Percentiles rank a stretch among this genome's conserved stretches.
Conservation (phyloP, 202 grass and related monocot species). For the Cymbopogon flexuosus region DNA sequence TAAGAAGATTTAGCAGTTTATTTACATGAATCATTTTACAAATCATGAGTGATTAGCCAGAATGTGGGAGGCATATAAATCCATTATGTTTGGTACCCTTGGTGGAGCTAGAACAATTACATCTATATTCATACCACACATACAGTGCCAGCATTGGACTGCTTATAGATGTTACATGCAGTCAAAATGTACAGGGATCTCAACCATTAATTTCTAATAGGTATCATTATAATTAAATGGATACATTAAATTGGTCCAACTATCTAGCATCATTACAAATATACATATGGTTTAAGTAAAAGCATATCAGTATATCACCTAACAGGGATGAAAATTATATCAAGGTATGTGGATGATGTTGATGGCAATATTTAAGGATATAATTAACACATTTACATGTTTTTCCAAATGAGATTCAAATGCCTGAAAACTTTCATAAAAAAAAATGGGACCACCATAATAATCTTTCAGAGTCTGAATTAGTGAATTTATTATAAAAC, state of each 20-base stretch:
- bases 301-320: neutral
- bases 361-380: neutral
- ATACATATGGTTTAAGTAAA: neutral
- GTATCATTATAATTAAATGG: neutral
- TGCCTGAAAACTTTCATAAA: neutral
- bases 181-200: slow-evolving; percentile 1
- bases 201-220: too few relatives aligned
- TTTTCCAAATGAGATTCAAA: neutral
- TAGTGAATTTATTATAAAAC: slow-evolving; percentile 10
- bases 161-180: neutral
- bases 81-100: neutral
- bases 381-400: neutral
- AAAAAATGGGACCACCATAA: slow-evolving; percentile 1
- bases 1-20: neutral
- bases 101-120: neutral
- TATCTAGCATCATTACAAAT: neutral
- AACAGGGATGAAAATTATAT: slow-evolving; percentile 8
- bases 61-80: neutral
- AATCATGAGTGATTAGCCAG: neutral
- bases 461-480: neutral
- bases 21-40: neutral
- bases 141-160: neutral
- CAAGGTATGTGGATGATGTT: neutral
- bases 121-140: neutral
- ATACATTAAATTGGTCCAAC: too few relatives aligned